phyloP scores from a whole-genome alignment of 305 asterid species.

The Petunia hybrid region DNA sequence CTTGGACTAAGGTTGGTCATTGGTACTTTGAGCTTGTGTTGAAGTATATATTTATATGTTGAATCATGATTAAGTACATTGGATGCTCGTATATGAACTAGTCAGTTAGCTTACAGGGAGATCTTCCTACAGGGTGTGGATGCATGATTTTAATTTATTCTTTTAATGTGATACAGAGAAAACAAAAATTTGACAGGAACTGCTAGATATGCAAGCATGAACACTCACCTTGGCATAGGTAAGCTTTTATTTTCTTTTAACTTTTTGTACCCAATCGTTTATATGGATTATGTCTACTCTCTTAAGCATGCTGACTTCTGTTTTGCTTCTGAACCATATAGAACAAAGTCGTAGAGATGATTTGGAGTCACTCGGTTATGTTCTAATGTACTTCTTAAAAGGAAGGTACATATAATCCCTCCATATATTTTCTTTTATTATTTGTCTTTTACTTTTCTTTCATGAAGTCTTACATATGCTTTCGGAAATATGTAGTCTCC shows the following conservation, averaged over 20 bases:
- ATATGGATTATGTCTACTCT: neutral
- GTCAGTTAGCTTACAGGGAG: neutral
- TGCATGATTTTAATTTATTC: neutral
- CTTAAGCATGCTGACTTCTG: neutral
- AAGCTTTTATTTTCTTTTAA: slow-evolving; percentile 33
- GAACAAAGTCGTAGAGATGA: slow-evolving; percentile 98
- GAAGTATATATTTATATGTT: slow-evolving; percentile 6
- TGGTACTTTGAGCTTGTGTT: slow-evolving; percentile 8
- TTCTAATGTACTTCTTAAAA: slow-evolving; percentile 85
- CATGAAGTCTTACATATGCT: slow-evolving; percentile 35
- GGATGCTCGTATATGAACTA: neutral
- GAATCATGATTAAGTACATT: slow-evolving; percentile 8
- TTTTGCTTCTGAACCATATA: slow-evolving; percentile 33
- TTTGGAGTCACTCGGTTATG: slow-evolving; percentile 91
- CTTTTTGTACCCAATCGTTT: neutral
- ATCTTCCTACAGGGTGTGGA: neutral
- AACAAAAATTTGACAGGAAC: slow-evolving; percentile 93
- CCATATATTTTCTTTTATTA: slow-evolving; percentile 25
- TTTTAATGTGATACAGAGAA: slow-evolving; percentile 60
- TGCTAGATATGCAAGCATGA: slow-evolving; percentile 93
- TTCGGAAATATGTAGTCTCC: slow-evolving; percentile 57
- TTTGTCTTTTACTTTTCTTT: slow-evolving; percentile 33
- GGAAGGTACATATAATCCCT: slow-evolving; percentile 65
- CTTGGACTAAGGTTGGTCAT: slow-evolving; percentile 14
- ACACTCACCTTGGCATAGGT: slow-evolving; percentile 95